A percentile compares a stretch with the other conserved stretches of the same genome.
phyloP scores from a whole-genome alignment of 1,139 yeast genomes.

The Pichia sp. region DNA sequence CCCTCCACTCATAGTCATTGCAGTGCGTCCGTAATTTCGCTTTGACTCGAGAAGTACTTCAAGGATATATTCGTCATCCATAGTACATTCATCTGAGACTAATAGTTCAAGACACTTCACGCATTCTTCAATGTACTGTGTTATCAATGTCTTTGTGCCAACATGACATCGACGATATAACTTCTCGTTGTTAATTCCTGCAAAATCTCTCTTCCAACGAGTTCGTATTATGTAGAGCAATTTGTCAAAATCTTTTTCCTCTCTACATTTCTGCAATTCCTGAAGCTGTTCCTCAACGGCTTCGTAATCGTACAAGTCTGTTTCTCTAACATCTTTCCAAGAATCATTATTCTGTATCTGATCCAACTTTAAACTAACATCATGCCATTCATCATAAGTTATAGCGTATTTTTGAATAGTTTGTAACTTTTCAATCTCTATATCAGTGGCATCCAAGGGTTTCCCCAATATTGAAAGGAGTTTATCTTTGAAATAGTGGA shows the following conservation, averaged over 20 bases:
- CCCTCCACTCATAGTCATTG: conserved; percentile 89
- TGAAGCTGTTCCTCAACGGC: conserved; percentile 46
- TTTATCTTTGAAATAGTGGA: no score
- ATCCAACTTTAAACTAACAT: conserved; percentile 58
- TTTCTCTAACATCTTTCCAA: conserved; percentile 64
- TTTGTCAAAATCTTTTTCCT: conserved; percentile 46
- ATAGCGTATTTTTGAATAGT: conserved; percentile 52
- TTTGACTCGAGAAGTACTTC: conserved; percentile 83
- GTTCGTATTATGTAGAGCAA: conserved; percentile 74
- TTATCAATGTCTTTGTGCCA: conserved; percentile 81
- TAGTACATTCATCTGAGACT: conserved; percentile 35
- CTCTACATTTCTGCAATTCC: conserved; percentile 58
- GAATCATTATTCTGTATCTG: conserved; percentile 49
- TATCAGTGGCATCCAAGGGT: conserved; percentile 11
- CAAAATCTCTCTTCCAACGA: conserved; percentile 77
- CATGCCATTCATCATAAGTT: conserved; percentile 67
- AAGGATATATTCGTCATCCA: conserved; percentile 63
- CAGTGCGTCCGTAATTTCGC: conserved; percentile 89
- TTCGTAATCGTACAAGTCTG: conserved; percentile 65
- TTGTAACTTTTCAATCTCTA: conserved; percentile 28
- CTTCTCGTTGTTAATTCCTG: conserved; percentile 79
- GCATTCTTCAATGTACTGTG: conserved; percentile 78
- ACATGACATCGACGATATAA: conserved; percentile 72
- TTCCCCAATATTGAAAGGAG: no score
- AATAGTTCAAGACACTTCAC: conserved; percentile 50